Evolutionary conservation across 1,139 yeast species (phyloP).

Genomic region (Suhomyces anneliseae): DNA sequence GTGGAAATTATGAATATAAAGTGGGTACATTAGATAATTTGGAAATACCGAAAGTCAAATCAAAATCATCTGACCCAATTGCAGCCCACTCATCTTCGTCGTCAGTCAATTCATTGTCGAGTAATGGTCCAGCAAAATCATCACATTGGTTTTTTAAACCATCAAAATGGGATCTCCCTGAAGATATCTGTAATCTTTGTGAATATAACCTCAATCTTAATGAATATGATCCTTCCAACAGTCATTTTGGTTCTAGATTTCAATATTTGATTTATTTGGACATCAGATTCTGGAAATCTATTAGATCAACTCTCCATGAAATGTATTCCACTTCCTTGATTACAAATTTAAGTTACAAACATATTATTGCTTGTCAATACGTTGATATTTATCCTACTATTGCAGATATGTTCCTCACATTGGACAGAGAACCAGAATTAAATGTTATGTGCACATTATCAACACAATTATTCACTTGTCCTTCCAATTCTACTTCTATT

Average conservation of each 20-base stretch:
- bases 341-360: constrained; percentile 60
- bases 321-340: constrained; percentile 70
- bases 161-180: constrained; percentile 44
- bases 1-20: constrained; percentile 21
- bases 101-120: not conserved
- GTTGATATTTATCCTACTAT: constrained; percentile 79
- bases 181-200: constrained; percentile 44
- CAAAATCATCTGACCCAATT: not conserved
- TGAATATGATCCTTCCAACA: constrained; percentile 26
- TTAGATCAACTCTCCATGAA: constrained; percentile 63
- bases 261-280: constrained; percentile 75
- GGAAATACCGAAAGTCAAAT: constrained; percentile 37
- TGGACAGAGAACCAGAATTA: constrained; percentile 81
- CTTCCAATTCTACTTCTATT: constrained; percentile 70
- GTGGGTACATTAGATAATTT: constrained; percentile 37
- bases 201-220: constrained; percentile 38
- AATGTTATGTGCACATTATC: constrained; percentile 75
- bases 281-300: constrained; percentile 68
- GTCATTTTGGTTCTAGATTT: constrained; percentile 65
- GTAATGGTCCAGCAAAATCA: constrained; percentile 3
- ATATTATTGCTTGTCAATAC: constrained; percentile 70
- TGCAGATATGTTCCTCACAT: constrained; percentile 68
- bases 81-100: not conserved
- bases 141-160: constrained; percentile 42
- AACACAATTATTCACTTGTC: constrained; percentile 85